Evolutionary conservation across 306 rosid genomes (phyloP), one percentile per base, ranked within the genome.

Genomic region (Coriaria nepalensis): DNA sequence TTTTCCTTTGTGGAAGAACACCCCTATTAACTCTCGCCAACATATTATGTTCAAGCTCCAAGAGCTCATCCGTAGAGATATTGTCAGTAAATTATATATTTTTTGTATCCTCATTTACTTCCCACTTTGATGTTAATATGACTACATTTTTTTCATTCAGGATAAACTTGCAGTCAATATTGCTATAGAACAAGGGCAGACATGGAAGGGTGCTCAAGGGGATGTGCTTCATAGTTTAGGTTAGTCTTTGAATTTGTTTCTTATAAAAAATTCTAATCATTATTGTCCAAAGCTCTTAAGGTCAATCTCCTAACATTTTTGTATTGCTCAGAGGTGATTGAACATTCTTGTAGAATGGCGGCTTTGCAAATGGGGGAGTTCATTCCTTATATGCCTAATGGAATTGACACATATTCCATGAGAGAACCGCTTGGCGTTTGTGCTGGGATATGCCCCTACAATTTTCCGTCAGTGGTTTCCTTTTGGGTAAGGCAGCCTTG

Each of bases 371-470:
- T 65, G 67, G 90, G 94, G 51, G 86, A 83, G 54, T 77, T 72
- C 69, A 45, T 77, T 45, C 85, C 86, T 43, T 79, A 77, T 65
- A 78, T 71, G 37, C 72, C 68, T 33, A 66, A 73, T 77, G 90
- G 86, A 48, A 74, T 74, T 57, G 90, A 80, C 68, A 74, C 72
- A 32, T 80, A 62, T 70, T 53, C 69, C 79, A 77, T 83, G 43
- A 68, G 83, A 63, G 94, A 80, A 57, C 94, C 94, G 33, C 80
- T 80, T 38, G 94, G 94, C 50, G 86, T 83, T 65, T 83, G 94
- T 77, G 90, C 83, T 11, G 94, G 94, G 54, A 77, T 83, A 50
- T 83, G 86, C 60, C 70, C 90, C 33, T 41, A 70, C 50, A 74
- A 83, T 66, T 75, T 65, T 67, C 70, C 94, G 35, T 82, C 80